phyloP scores from a whole-genome alignment of 257 asterid species.

The Nicotiana attenuata region DNA sequence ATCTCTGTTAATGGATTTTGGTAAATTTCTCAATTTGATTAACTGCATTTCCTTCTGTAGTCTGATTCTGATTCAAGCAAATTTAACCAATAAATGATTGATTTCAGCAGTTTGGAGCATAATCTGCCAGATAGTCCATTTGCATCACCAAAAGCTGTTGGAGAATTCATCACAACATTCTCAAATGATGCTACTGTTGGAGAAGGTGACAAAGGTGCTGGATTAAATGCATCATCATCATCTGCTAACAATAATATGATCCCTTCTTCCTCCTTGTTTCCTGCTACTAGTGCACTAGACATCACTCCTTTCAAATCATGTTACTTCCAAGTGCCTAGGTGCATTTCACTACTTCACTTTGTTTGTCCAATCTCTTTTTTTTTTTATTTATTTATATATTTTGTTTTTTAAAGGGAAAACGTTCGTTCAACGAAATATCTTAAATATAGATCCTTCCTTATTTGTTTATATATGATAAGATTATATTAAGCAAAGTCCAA shows the following conservation, averaged over 20 bases:
- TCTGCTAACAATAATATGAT: slow-evolving; percentile 36
- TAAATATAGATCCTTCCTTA: not conserved
- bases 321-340: slow-evolving; percentile 66
- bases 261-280: slow-evolving; percentile 35
- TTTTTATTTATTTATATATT: not conserved
- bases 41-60: not conserved
- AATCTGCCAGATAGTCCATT: slow-evolving; percentile 76
- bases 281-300: slow-evolving; percentile 36
- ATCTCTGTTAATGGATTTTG: not conserved
- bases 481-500: not conserved
- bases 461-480: not conserved
- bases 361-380: not conserved
- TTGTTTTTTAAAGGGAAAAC: not conserved
- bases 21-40: not conserved
- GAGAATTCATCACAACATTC: slow-evolving; percentile 29
- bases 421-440: not conserved
- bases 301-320: slow-evolving; percentile 59
- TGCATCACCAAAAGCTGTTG: slow-evolving; percentile 53
- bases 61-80: not conserved
- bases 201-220: slow-evolving; percentile 27
- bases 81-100: not conserved
- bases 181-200: slow-evolving; percentile 14
- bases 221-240: slow-evolving; percentile 16
- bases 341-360: not conserved
- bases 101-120: slow-evolving; percentile 50